phyloP scores from a whole-genome alignment of 495 filamentous ascomycete genomes.

The Hyaloscypha hepaticicola region DNA sequence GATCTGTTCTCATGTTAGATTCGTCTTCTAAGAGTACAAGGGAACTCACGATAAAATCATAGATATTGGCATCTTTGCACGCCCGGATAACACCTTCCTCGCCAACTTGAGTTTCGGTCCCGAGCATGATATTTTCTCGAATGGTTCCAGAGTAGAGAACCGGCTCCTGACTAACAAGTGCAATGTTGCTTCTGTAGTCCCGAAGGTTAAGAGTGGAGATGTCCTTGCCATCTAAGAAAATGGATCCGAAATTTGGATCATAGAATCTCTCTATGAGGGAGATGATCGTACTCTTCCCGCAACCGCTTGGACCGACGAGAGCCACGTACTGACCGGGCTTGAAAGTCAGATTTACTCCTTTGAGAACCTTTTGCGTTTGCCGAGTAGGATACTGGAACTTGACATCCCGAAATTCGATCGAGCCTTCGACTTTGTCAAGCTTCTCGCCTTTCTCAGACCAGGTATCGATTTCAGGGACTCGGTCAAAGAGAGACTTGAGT shows the following conservation, averaged over 20 bases:
- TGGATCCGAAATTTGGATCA: constrained; percentile 54
- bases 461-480: constrained; percentile 69
- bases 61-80: constrained; percentile 29
- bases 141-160: constrained; percentile 61
- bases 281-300: constrained; percentile 56
- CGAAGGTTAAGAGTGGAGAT: constrained; percentile 68
- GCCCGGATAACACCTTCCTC: constrained; percentile 39
- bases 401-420: constrained; percentile 35
- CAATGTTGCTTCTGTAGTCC: constrained; percentile 67
- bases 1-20: constrained; percentile 24
- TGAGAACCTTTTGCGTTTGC: constrained; percentile 51
- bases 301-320: constrained; percentile 56
- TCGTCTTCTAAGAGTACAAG: constrained; percentile 7
- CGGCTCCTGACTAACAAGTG: constrained; percentile 81
- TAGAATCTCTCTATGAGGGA: constrained; percentile 55
- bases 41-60: constrained; percentile 44
- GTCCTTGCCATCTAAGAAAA: constrained; percentile 69
- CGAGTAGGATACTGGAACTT: constrained; percentile 46
- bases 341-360: constrained; percentile 53
- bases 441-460: constrained; percentile 50
- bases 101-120: constrained; percentile 57
- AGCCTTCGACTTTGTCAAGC: neutral
- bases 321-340: constrained; percentile 50
- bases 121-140: constrained; percentile 59
- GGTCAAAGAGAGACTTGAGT: constrained; percentile 72